Conservation (phyloP, 176 grass and related monocot genomes). For the Eragrostis nindensis region DNA sequence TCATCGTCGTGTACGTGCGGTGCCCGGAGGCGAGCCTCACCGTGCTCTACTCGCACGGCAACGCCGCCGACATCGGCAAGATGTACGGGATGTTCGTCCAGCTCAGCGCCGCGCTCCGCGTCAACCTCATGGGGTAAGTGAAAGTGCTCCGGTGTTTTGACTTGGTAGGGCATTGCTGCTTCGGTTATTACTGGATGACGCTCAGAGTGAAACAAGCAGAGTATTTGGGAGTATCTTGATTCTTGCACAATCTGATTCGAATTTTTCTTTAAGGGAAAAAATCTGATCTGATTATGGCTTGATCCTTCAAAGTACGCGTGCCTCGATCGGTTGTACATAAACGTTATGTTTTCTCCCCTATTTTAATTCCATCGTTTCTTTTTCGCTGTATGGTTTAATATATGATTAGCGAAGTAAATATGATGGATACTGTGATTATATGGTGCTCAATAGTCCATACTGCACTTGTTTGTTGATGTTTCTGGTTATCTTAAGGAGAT, state of each 20-base stretch:
- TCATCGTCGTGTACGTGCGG: conserved; percentile 72
- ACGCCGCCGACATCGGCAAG: conserved; percentile 73
- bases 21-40: conserved; percentile 63
- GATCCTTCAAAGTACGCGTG: neutral
- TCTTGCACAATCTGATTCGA: neutral
- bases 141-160: conserved; percentile 29
- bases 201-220: neutral
- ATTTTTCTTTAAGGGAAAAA: neutral
- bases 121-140: conserved; percentile 93
- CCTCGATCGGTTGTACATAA: neutral
- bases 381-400: too few species aligned
- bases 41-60: conserved; percentile 77
- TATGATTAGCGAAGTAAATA: too few species aligned
- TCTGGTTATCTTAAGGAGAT: neutral
- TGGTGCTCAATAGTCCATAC: neutral
- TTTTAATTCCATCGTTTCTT: too few species aligned
- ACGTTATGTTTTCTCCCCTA: too few species aligned
- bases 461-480: neutral
- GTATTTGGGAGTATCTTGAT: neutral
- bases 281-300: neutral
- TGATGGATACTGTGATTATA: too few species aligned
- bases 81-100: conserved; percentile 76
- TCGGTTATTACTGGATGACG: neutral
- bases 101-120: conserved; percentile 68
- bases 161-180: conserved; percentile 8